phyloP scores from a whole-genome alignment of 2,329 filamentous ascomycete species.

The Aspergillus ochraceus region DNA sequence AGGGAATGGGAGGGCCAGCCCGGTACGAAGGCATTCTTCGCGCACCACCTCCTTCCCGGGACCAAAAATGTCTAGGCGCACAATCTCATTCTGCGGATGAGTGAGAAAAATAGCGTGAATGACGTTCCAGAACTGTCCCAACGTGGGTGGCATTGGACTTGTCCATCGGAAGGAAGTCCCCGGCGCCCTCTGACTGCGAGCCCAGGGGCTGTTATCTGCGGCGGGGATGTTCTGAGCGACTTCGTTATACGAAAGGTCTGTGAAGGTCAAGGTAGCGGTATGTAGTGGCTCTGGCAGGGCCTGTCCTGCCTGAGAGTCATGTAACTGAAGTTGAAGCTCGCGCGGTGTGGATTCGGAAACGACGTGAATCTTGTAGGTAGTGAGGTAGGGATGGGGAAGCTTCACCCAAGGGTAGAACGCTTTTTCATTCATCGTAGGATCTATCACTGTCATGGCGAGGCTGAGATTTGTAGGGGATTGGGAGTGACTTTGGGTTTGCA shows the following conservation, averaged over 20 bases:
- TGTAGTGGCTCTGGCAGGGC: slow-evolving; percentile 41
- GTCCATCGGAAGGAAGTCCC: slow-evolving; percentile 36
- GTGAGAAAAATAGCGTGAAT: slow-evolving; percentile 38
- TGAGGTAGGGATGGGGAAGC: slow-evolving; percentile 50
- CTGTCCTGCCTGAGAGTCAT: slow-evolving; percentile 32
- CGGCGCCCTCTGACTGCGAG: slow-evolving; percentile 32
- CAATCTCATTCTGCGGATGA: slow-evolving; percentile 31
- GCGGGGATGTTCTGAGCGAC: slow-evolving; percentile 27
- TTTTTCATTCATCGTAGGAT: not conserved
- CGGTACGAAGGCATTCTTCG: slow-evolving; percentile 41
- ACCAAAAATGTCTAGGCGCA: slow-evolving; percentile 36
- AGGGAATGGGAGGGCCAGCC: slow-evolving; percentile 27
- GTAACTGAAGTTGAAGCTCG: slow-evolving; percentile 34
- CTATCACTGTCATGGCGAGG: not conserved
- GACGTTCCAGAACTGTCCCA: slow-evolving; percentile 42
- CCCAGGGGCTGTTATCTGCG: slow-evolving; percentile 43
- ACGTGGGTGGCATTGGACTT: slow-evolving; percentile 25
- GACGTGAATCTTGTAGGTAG: slow-evolving; percentile 41
- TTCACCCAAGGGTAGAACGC: slow-evolving; percentile 40
- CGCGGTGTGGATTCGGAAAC: slow-evolving; percentile 27
- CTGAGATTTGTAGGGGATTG: not conserved
- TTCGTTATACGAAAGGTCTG: slow-evolving; percentile 30
- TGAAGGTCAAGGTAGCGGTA: slow-evolving; percentile 38
- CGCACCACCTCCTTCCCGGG: slow-evolving; percentile 39
- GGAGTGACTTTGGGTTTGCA: not conserved